Conservation (phyloP, 805 yeast species). For the Spathaspora passalidarum region DNA sequence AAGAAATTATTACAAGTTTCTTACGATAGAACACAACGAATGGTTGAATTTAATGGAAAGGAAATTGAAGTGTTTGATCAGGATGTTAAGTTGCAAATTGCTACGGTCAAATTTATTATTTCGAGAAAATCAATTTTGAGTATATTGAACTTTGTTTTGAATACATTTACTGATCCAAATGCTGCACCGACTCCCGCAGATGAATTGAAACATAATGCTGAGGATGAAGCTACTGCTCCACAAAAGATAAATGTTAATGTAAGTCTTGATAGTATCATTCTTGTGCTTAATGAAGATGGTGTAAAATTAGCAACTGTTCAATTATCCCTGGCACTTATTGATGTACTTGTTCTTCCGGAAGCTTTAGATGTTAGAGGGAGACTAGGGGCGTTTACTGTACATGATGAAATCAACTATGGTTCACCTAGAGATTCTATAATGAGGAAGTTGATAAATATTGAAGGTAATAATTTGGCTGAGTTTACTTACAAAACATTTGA, state of each 20-base stretch:
- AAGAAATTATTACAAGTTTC: slow-evolving; percentile 54
- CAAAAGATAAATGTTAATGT: slow-evolving; percentile 71
- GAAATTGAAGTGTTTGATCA: slow-evolving; percentile 75
- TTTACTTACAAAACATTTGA: slow-evolving; percentile 82
- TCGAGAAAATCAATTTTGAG: slow-evolving; percentile 78
- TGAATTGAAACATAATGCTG: slow-evolving; percentile 63
- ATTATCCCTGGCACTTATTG: slow-evolving; percentile 69
- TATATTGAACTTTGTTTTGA: slow-evolving; percentile 72
- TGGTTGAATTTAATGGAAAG: slow-evolving; percentile 50
- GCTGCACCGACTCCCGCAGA: slow-evolving; percentile 67
- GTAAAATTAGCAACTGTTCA: slow-evolving; percentile 75
- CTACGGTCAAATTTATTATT: slow-evolving; percentile 72
- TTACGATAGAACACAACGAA: slow-evolving; percentile 57
- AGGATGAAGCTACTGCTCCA: slow-evolving; percentile 60
- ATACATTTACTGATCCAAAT: slow-evolving; percentile 85
- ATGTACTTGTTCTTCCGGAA: slow-evolving; percentile 68
- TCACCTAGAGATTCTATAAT: slow-evolving; percentile 56
- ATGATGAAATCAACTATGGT: slow-evolving; percentile 71
- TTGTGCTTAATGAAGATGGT: slow-evolving; percentile 81
- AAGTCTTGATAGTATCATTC: slow-evolving; percentile 66
- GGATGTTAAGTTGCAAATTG: slow-evolving; percentile 64
- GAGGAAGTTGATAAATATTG: slow-evolving; percentile 70
- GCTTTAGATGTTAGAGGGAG: slow-evolving; percentile 68
- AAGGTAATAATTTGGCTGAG: slow-evolving; percentile 79
- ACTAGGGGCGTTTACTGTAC: slow-evolving; percentile 74